Evolutionary conservation across 2,329 filamentous ascomycete genomes (phyloP).

Genomic region (Mycosphaerella sp.): DNA sequence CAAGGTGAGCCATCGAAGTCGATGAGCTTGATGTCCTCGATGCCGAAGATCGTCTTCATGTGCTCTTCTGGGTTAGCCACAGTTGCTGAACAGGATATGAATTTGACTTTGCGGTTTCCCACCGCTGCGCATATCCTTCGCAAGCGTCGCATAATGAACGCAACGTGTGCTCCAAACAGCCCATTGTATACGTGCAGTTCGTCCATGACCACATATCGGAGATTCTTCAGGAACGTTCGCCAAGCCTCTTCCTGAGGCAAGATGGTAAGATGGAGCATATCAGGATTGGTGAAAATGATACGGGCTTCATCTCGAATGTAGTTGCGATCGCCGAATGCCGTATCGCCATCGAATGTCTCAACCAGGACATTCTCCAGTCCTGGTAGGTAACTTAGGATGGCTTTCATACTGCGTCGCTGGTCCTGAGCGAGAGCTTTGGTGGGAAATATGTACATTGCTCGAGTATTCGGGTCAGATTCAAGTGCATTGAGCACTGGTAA

Average conservation of each 20-base stretch:
- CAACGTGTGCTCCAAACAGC: constrained; percentile 86
- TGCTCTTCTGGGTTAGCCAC: constrained; percentile 88
- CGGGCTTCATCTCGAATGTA: constrained; percentile 78
- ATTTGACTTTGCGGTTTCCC: constrained; percentile 77
- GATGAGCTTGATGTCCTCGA: constrained; percentile 71
- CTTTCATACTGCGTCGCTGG: constrained; percentile 79
- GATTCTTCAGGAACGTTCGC: constrained; percentile 79
- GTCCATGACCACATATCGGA: constrained; percentile 77
- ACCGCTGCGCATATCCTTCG: constrained; percentile 83
- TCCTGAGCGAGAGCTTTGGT: constrained; percentile 96
- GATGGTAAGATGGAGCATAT: constrained; percentile 95
- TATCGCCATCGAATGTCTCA: constrained; percentile 95
- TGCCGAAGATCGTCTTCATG: constrained; percentile 89
- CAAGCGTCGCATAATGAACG: constrained; percentile 87
- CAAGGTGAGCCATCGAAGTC: constrained; percentile 92
- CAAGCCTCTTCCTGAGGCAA: constrained; percentile 86
- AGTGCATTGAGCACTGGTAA: constrained; percentile 83
- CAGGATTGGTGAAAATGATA: constrained; percentile 95
- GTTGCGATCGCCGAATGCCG: constrained; percentile 71
- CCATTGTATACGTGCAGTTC: constrained; percentile 97
- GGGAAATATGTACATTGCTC: constrained; percentile 97
- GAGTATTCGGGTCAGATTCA: constrained; percentile 66
- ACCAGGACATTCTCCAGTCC: constrained; percentile 69
- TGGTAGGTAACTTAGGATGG: constrained; percentile 74
- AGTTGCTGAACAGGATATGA: constrained; percentile 94